Evolutionary conservation across 2,329 filamentous ascomycete species (phyloP), one percentile per base, ranked within the genome.

Genomic region (Penicillium psychrosexuale): DNA sequence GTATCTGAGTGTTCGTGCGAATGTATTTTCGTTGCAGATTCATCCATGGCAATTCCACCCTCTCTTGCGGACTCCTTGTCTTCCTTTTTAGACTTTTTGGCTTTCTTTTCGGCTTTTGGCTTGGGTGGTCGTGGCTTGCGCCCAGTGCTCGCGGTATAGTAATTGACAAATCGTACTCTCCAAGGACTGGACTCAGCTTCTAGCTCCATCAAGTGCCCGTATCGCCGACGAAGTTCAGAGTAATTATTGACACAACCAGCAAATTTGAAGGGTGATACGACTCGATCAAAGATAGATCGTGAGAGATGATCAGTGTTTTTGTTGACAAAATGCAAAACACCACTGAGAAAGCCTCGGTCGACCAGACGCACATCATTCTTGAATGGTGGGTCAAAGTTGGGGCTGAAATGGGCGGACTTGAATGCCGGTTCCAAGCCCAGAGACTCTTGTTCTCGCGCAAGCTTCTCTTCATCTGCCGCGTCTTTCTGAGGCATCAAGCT

Each of bases 131-230:
- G 55, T 8, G 58, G 19, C 44, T 34, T 57, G 31, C 58, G 58
- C 15, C 91, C 91, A 9, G 88, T 87, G 61, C 89, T 91, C n/a
- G 89, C 82, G 1, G 91, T 96, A 69, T 93, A 96, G 70, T 96
- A 96, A 68, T 96, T 96, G 54, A 90, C 80, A 65, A 96, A 96
- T 15, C 91, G 82, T 11, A 94, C 61, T 52, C 68, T 56, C 66
- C 62, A 53, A 49, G 71, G 40, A 61, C 68, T 71, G 1, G 81
- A 64, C 59, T 87, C 84, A 5, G 89, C 86, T 68, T 96, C 91
- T 9, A 96, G 75, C 1, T 80, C 82, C 51, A 89, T 82, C 27
- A 96, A 75, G 39, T 75, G 82, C 24, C 80, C 79, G 72, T 96
- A 96, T 27, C 91, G 81, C 36, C 76, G 77, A 60, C 86, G 86